Evolutionary conservation across 2,329 filamentous ascomycete species (phyloP).

Genomic region (Fusarium gaditjirri): DNA sequence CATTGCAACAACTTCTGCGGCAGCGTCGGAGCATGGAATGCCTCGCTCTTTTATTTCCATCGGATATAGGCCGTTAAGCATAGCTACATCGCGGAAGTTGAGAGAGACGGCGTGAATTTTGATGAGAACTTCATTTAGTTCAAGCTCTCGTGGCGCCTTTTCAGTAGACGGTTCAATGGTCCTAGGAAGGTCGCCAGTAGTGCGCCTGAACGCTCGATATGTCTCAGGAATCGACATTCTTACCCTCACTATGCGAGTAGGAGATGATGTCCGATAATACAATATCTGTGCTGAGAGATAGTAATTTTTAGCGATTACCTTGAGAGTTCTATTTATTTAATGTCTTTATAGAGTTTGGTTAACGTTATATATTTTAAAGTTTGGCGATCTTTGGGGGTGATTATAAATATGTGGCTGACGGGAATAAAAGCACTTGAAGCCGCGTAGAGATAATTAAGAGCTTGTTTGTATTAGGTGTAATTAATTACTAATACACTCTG

Average conservation of each 20-base stretch:
- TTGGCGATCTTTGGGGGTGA: not conserved
- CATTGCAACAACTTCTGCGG: not conserved
- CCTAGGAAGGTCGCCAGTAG: not conserved
- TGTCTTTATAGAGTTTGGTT: not conserved
- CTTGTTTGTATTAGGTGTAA: too few relatives aligned
- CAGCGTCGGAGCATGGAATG: not conserved
- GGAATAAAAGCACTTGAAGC: not conserved
- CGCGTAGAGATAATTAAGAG: too few relatives aligned
- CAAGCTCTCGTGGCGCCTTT: fast-evolving
- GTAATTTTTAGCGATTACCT: fast-evolving
- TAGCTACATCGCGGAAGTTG: not conserved
- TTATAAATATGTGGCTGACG: not conserved
- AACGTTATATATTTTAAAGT: not conserved
- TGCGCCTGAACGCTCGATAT: not conserved
- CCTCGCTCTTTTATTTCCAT: not conserved
- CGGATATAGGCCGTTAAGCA: not conserved
- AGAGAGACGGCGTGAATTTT: not conserved
- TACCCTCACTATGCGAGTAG: fast-evolving
- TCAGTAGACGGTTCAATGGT: not conserved
- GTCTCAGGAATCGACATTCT: not conserved
- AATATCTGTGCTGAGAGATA: fast-evolving
- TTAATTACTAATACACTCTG: not conserved
- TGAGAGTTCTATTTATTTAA: not conserved
- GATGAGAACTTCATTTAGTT: not conserved
- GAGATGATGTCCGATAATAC: not conserved